Conservation (phyloP, 179 eudicot species). For the Actinidia arguta region DNA sequence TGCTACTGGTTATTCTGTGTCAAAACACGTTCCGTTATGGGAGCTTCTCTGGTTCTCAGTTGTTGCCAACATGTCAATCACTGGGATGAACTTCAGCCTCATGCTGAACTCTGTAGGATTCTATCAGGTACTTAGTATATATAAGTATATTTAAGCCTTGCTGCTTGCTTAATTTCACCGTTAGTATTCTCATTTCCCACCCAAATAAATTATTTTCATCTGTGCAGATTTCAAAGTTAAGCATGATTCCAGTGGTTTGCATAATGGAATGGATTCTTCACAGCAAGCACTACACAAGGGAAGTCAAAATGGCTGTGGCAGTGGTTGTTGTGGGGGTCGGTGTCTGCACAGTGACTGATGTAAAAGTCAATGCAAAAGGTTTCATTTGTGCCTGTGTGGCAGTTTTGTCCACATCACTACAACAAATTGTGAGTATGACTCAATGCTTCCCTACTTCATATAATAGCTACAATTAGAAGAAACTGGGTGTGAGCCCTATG, state of each 20-base stretch:
- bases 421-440: slow-evolving; percentile 71
- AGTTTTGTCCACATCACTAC: slow-evolving; percentile 69
- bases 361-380: slow-evolving; percentile 76
- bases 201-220: slow-evolving; percentile 20
- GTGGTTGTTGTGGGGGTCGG: slow-evolving; percentile 84
- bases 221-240: slow-evolving; percentile 66
- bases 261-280: slow-evolving; percentile 81
- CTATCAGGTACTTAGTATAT: slow-evolving; percentile 46
- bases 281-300: slow-evolving; percentile 59
- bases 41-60: slow-evolving; percentile 84
- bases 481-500: not conserved
- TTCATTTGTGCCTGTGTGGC: slow-evolving; percentile 72
- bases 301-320: slow-evolving; percentile 73
- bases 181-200: not conserved
- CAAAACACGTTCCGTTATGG: slow-evolving; percentile 79
- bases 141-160: not conserved
- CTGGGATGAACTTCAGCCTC: slow-evolving; percentile 70
- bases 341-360: slow-evolving; percentile 82
- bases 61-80: slow-evolving; percentile 70
- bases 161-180: not conserved
- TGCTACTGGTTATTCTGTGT: slow-evolving; percentile 70
- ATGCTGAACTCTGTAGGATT: slow-evolving; percentile 73
- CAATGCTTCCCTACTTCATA: not conserved
- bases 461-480: not conserved
- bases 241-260: slow-evolving; percentile 86